A percentile compares a stretch with the other conserved stretches of the same genome.
phyloP scores from a whole-genome alignment of 2,329 filamentous ascomycete species.

The Fusarium sp. region DNA sequence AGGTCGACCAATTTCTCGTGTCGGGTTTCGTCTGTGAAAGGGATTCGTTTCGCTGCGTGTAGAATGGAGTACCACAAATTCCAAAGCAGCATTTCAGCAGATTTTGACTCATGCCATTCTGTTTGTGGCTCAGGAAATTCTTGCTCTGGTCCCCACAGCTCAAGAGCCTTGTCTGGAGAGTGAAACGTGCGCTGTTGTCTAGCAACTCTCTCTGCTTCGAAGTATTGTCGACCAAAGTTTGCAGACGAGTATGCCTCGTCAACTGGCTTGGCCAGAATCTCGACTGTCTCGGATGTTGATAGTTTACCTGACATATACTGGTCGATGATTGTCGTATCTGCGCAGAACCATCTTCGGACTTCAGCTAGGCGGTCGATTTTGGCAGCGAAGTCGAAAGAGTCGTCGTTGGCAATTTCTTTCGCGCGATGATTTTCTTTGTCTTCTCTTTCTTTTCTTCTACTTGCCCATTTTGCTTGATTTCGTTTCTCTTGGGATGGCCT shows the following conservation, averaged over 20 bases:
- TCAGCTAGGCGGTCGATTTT: conserved; percentile 1
- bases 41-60: neutral
- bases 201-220: neutral
- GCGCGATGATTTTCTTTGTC: neutral
- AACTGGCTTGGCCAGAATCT: neutral
- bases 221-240: neutral
- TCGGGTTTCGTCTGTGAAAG: neutral
- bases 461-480: neutral
- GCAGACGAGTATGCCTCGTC: neutral
- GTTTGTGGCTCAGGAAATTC: neutral
- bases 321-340: fast-evolving
- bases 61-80: neutral
- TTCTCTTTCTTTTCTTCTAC: neutral
- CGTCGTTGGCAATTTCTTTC: neutral
- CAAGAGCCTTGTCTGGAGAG: neutral
- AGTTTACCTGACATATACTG: neutral
- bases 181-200: neutral
- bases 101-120: neutral
- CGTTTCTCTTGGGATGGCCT: neutral
- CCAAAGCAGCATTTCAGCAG: neutral
- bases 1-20: neutral
- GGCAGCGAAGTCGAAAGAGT: neutral
- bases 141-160: neutral
- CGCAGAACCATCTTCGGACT: neutral
- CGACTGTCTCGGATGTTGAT: neutral